phyloP scores from a whole-genome alignment of 768 basidiomycete species.

The Trametes coccinea region DNA sequence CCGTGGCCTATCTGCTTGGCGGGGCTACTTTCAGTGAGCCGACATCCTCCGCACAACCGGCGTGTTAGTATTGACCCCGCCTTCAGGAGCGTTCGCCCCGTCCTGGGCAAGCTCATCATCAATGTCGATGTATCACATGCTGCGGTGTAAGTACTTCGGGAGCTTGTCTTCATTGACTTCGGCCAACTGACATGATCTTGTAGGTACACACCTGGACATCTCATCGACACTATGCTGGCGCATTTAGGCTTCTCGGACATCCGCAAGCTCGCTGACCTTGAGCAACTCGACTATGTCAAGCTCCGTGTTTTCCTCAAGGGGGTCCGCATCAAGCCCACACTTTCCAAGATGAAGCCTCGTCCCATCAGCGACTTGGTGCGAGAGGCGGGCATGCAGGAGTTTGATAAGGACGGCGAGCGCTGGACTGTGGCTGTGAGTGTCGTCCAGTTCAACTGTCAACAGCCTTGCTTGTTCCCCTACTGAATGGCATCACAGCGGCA shows the following conservation, averaged over 20 bases:
- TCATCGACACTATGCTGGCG: slow-evolving; percentile 8
- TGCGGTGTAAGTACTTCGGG: slow-evolving; percentile 6
- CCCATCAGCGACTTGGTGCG: slow-evolving; percentile 38
- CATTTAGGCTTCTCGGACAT: slow-evolving; percentile 2
- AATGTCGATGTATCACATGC: slow-evolving; percentile 25
- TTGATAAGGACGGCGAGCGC: slow-evolving; percentile 39
- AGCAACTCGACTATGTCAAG: not conserved
- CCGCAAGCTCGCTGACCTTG: slow-evolving; percentile 7
- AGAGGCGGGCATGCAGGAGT: slow-evolving; percentile 40
- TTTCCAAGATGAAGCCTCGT: slow-evolving; percentile 30
- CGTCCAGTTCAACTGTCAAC: slow-evolving; percentile 5
- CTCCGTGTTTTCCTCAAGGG: slow-evolving; percentile 33
- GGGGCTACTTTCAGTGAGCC: slow-evolving; percentile 24
- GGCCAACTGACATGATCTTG: not conserved
- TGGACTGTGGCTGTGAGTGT: slow-evolving; percentile 43
- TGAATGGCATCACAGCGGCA: slow-evolving; percentile 33
- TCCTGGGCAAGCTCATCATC: slow-evolving; percentile 10
- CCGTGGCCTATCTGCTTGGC: slow-evolving; percentile 14
- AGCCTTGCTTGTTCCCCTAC: not conserved
- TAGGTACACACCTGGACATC: slow-evolving; percentile 12
- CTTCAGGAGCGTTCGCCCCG: slow-evolving; percentile 26
- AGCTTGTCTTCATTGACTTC: not conserved
- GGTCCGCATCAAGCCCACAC: slow-evolving; percentile 17
- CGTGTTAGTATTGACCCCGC: not conserved
- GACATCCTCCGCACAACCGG: not conserved